Percentiles rank a stretch among this genome's conserved stretches.
phyloP scores from a whole-genome alignment of 2,329 filamentous ascomycete genomes.

The Trichoderma atrobrunneum region DNA sequence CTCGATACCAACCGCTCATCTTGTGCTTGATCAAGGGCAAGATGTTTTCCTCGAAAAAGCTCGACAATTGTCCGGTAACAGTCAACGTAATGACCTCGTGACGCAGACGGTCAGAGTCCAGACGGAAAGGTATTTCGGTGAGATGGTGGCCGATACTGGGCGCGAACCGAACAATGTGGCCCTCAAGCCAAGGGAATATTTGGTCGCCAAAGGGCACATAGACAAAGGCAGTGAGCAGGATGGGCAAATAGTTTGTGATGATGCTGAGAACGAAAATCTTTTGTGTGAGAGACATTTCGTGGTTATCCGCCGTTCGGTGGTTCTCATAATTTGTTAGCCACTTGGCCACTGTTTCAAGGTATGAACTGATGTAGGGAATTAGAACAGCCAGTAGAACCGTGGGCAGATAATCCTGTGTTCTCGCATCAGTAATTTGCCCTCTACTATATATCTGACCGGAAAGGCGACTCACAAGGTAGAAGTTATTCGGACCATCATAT shows the following conservation, averaged over 20 bases:
- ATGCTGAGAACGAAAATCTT: constrained; percentile 78
- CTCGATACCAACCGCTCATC: constrained; percentile 46
- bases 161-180: constrained; percentile 52
- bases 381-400: constrained; percentile 67
- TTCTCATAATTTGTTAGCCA: constrained; percentile 69
- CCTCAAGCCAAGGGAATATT: constrained; percentile 65
- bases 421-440: background rate
- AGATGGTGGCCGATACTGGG: constrained; percentile 47
- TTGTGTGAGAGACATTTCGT: constrained; percentile 67
- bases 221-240: constrained; percentile 73
- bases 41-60: constrained; percentile 69
- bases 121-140: constrained; percentile 54
- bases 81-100: constrained; percentile 76
- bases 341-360: constrained; percentile 61
- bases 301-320: constrained; percentile 66
- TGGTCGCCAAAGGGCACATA: constrained; percentile 71
- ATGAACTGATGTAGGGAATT: constrained; percentile 62
- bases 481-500: constrained; percentile 67
- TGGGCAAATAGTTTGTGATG: constrained; percentile 75
- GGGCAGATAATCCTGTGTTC: constrained; percentile 63
- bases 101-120: constrained; percentile 63
- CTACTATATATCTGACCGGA: background rate
- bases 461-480: constrained; percentile 51
- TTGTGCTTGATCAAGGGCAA: constrained; percentile 66
- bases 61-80: constrained; percentile 68